Evolutionary conservation across 495 filamentous ascomycete genomes (phyloP).

Genomic region (Glonium stellatum): DNA sequence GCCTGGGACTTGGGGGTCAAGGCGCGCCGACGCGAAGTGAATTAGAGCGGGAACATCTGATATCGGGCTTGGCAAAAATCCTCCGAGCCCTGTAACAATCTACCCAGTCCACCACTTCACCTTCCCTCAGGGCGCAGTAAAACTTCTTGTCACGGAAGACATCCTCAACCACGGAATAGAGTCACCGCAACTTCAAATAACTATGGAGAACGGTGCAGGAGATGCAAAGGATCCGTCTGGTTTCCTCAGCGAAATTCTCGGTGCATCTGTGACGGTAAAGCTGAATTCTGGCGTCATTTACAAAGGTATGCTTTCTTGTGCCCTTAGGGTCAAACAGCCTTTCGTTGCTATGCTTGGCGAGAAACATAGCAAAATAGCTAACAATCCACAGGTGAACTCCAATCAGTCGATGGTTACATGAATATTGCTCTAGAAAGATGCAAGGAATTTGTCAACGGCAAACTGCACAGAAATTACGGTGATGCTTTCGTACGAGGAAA

Average conservation of each 20-base stretch:
- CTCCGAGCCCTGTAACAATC: neutral
- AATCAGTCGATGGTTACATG: constrained; percentile 98
- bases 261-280: constrained; percentile 85
- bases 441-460: constrained; percentile 81
- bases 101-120: neutral
- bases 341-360: too few relatives aligned
- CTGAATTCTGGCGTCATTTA: constrained; percentile 93
- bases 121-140: too few relatives aligned
- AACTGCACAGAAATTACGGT: constrained; percentile 72
- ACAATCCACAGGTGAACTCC: constrained; percentile 63
- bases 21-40: too few relatives aligned
- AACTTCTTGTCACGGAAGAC: too few relatives aligned
- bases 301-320: constrained; percentile 56
- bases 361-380: too few relatives aligned
- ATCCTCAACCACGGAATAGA: too few relatives aligned
- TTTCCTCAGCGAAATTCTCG: constrained; percentile 88
- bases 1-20: too few relatives aligned
- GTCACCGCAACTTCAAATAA: neutral
- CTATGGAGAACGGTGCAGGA: constrained; percentile 65
- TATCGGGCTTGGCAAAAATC: neutral
- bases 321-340: too few relatives aligned
- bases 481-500: constrained; percentile 96
- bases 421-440: constrained; percentile 96
- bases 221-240: constrained; percentile 83
- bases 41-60: neutral